Conservation (phyloP, 805 yeast species). For the Pichia heedii region DNA sequence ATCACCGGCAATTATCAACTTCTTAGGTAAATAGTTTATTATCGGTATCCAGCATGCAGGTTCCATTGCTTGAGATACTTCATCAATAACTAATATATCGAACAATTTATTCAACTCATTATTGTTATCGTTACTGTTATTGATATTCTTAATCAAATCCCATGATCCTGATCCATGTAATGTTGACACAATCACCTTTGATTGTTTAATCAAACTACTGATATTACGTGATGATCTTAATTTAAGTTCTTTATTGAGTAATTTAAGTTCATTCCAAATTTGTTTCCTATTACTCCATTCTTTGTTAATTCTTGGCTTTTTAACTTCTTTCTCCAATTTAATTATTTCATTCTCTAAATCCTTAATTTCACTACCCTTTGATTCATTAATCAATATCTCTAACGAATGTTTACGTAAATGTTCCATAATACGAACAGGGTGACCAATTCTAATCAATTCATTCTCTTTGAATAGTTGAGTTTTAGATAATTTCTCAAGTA, state of each 20-base stretch:
- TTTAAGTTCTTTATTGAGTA: constrained; percentile 60
- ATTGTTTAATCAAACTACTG: constrained; percentile 44
- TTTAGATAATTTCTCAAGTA: constrained; percentile 58
- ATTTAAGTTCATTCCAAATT: constrained; percentile 61
- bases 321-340: constrained; percentile 32
- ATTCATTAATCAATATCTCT: constrained; percentile 56
- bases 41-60: constrained; percentile 97
- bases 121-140: constrained; percentile 20
- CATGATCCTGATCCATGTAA: constrained; percentile 81
- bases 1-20: constrained; percentile 84
- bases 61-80: constrained; percentile 88
- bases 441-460: constrained; percentile 73
- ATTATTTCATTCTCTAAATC: constrained; percentile 29
- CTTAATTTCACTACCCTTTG: constrained; percentile 49
- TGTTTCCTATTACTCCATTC: constrained; percentile 54
- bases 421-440: constrained; percentile 77
- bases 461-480: constrained; percentile 27
- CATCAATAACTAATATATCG: constrained; percentile 83
- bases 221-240: constrained; percentile 57
- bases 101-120: constrained; percentile 30
- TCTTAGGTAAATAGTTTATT: constrained; percentile 49
- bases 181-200: constrained; percentile 72
- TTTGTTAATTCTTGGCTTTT: constrained; percentile 31
- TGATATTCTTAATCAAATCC: constrained; percentile 46
- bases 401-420: constrained; percentile 61